A percentile compares a stretch with the other conserved stretches of the same genome.
phyloP scores from a whole-genome alignment of 495 filamentous ascomycete genomes.

The Neurospora africana region DNA sequence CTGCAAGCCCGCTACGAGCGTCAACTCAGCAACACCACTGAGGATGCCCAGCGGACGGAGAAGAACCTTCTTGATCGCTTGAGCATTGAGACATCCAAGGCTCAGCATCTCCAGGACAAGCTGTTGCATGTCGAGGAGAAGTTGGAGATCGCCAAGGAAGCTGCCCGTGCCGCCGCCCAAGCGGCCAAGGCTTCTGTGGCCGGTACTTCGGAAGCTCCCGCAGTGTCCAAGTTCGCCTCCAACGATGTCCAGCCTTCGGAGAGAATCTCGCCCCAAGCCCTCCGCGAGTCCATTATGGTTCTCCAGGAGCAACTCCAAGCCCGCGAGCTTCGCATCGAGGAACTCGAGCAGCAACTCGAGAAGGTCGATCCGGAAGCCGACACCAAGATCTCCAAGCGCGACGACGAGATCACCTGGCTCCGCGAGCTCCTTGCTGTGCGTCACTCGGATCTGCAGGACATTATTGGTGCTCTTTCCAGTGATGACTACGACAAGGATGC shows the following conservation, averaged over 20 bases:
- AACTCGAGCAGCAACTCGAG: conserved; percentile 62
- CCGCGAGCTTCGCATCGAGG: conserved; percentile 79
- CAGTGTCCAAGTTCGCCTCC: conserved; percentile 20
- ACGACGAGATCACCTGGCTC: conserved; percentile 92
- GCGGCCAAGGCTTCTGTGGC: conserved; percentile 61
- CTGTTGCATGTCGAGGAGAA: conserved; percentile 73
- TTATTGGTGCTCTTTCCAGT: conserved; percentile 66
- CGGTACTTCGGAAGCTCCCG: conserved; percentile 19
- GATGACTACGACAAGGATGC: conserved; percentile 63
- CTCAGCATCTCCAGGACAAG: conserved; percentile 68
- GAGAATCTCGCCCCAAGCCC: conserved; percentile 84
- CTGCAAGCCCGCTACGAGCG: conserved; percentile 60
- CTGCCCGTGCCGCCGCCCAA: conserved; percentile 75
- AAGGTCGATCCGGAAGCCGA: conserved; percentile 61
- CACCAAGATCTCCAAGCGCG: conserved; percentile 71
- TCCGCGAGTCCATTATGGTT: conserved; percentile 91
- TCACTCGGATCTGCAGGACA: conserved; percentile 82
- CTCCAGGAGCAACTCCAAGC: conserved; percentile 94
- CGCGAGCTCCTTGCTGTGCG: conserved; percentile 87
- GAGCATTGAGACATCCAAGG: conserved; percentile 66
- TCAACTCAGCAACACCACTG: conserved; percentile 55
- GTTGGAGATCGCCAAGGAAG: conserved; percentile 80
- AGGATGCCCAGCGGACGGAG: conserved; percentile 63
- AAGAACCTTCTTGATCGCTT: conserved; percentile 59
- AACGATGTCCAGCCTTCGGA: conserved; percentile 51